phyloP scores from a whole-genome alignment of 2,329 filamentous ascomycete species.

The Xylariales sp. region DNA sequence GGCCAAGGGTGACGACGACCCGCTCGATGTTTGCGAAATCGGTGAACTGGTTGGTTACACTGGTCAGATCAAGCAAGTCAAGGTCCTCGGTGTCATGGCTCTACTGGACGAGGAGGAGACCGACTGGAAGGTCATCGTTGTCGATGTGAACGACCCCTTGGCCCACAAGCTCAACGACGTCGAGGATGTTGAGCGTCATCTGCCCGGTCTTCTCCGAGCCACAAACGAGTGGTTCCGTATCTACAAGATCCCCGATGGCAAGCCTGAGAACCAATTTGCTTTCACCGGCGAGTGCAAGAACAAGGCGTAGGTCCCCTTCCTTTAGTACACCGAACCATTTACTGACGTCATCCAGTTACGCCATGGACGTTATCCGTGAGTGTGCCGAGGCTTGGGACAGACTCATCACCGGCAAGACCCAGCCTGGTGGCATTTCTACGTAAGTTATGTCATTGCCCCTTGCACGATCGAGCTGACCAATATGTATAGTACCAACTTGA shows the following conservation, averaged over 20 bases:
- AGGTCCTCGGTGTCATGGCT: constrained; percentile 98
- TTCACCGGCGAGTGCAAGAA: constrained; percentile 99
- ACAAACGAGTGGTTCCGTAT: constrained; percentile 99
- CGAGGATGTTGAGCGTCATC: constrained; percentile 97
- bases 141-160: constrained; percentile 95
- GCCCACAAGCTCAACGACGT: constrained; percentile 96
- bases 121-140: constrained; percentile 99
- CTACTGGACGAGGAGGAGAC: constrained; percentile 99
- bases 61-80: constrained; percentile 99
- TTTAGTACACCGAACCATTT: constrained; percentile 7
- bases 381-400: constrained; percentile 97
- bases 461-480: constrained; percentile 23
- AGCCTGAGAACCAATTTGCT: constrained; percentile 99
- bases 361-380: constrained; percentile 91
- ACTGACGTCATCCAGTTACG: constrained; percentile 56
- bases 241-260: constrained; percentile 99
- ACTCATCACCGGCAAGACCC: constrained; percentile 85
- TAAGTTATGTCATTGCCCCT: constrained; percentile 44
- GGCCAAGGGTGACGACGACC: constrained; percentile 98
- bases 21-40: constrained; percentile 98
- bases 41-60: constrained; percentile 95
- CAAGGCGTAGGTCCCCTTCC: constrained; percentile 64
- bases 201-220: constrained; percentile 91
- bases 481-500: constrained; percentile 70
- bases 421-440: constrained; percentile 73